Evolutionary conservation across 768 basidiomycete species (phyloP), one percentile per base, ranked within the genome.

Genomic region (Termitomyces sp.): DNA sequence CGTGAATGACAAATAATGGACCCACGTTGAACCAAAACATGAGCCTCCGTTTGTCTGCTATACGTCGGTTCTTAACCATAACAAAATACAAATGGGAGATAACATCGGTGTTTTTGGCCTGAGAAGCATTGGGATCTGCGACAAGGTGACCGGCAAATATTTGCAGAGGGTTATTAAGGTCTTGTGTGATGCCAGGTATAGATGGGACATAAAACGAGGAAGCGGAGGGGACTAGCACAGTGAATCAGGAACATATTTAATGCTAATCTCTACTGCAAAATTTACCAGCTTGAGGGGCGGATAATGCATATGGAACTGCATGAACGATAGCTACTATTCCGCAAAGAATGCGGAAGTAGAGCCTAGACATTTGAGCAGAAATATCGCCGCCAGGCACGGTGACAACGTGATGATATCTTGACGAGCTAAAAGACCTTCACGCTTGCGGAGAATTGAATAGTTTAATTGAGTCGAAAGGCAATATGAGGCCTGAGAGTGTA

Each of bases 21-120:
- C 86, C 66, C 66, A 92, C 94, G 72, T 98, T 98, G 68, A 98
- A 94, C 97, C 97, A 99, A 66, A 98, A 92, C 66, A 98, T 81
- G 9, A 98, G 72, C 36, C 96, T 77, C 69, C 94, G 87, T 70
- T 82, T 92, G 67, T 98, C 96, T n/a, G 94, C 93, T 20, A 78
- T 78, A 60, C 92, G 81, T 54, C 93, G 80, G 49, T 94, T 92
- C 71, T 94, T 92, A 42, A 94, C 77, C 73, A 98, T 80, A 57
- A 96, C 84, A 70, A 98, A 99, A 77, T 83, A 96, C 10, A 94
- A 68, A 68, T 95, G 92, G 0, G 92, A 78, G 8, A 84, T 85
- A 35, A 90, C 78, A 57, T 85, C 81, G n/a, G 80, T 85, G 28
- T 72, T 65, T 5, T 79, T 70, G 12, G 79, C 77, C n/a, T 70